Evolutionary conservation across 73 alveolate genomes (phyloP).

Genomic region (Paramecium biaurelia): DNA sequence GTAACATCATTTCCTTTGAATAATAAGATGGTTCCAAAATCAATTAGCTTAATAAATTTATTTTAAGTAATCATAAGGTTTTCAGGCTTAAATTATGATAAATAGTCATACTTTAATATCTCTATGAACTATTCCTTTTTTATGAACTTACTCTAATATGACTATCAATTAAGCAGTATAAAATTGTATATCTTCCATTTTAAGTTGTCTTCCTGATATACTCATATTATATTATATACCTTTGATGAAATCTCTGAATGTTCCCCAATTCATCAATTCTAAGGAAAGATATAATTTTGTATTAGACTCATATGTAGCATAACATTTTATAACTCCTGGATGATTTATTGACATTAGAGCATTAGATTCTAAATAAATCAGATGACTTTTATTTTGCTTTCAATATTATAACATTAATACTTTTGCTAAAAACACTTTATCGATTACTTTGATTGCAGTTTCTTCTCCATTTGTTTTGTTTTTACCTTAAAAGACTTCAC

Average conservation of each 20-base stretch:
- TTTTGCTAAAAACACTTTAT: neutral
- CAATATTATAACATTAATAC: neutral
- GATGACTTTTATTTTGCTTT: neutral
- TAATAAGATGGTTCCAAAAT: slow-evolving; percentile 37
- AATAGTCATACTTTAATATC: neutral
- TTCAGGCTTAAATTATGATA: neutral
- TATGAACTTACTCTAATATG: slow-evolving; percentile 6
- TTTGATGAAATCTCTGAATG: slow-evolving; percentile 29
- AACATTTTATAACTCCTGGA: slow-evolving; percentile 42
- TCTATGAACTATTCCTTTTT: slow-evolving; percentile 5
- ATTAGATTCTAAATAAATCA: neutral
- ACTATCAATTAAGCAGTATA: neutral
- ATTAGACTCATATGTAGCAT: slow-evolving; percentile 14
- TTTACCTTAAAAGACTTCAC: slow-evolving; percentile 12
- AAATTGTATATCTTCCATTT: neutral
- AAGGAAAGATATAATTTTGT: neutral
- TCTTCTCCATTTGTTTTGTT: neutral
- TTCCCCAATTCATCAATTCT: neutral
- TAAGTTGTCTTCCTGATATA: neutral
- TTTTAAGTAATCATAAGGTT: slow-evolving; percentile 52
- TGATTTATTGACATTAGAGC: neutral
- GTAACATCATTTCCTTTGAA: slow-evolving; percentile 5
- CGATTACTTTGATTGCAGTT: neutral
- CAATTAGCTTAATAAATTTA: slow-evolving; percentile 49
- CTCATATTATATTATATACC: neutral